phyloP scores from a whole-genome alignment of 2,329 filamentous ascomycete species.

The Leptographium wingfieldii region DNA sequence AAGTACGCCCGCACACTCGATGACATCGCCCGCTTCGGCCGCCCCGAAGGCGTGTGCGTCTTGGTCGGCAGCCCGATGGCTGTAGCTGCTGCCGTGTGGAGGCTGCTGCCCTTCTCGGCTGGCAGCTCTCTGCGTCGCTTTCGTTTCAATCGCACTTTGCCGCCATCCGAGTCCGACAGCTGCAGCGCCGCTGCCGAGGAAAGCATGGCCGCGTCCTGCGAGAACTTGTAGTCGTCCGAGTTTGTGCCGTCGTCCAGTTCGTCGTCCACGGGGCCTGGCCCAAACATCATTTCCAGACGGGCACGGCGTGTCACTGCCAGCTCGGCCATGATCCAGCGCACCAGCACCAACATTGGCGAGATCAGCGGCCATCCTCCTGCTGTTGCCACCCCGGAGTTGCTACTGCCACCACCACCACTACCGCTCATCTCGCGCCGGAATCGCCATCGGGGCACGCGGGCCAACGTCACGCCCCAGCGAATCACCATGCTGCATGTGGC shows the following conservation, averaged over 20 bases:
- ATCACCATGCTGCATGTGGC: slow-evolving; percentile 62
- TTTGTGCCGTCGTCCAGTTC: background rate
- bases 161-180: background rate
- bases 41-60: slow-evolving; percentile 47
- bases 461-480: slow-evolving; percentile 71
- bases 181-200: background rate
- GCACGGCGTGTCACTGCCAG: slow-evolving; percentile 16
- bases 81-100: background rate
- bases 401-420: no score
- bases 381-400: slow-evolving; percentile 13
- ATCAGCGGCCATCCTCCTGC: slow-evolving; percentile 19
- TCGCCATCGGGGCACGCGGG: slow-evolving; percentile 83
- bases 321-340: slow-evolving; percentile 20
- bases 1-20: slow-evolving; percentile 60
- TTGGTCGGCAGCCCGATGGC: background rate
- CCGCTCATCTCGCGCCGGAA: slow-evolving; percentile 47
- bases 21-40: slow-evolving; percentile 52
- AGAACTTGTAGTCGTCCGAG: background rate
- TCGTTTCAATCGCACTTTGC: background rate
- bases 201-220: background rate
- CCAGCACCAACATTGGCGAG: slow-evolving; percentile 27
- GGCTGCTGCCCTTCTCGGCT: background rate
- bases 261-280: slow-evolving; percentile 9
- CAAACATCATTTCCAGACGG: slow-evolving; percentile 21
- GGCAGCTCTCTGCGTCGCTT: background rate